Percentiles rank a stretch among this genome's conserved stretches.
These are phyloP conservation scores for Oryza rufipogon DNA, from an alignment of 176 grass and related monocot genomes.

Conservation along the genomic window DNA sequence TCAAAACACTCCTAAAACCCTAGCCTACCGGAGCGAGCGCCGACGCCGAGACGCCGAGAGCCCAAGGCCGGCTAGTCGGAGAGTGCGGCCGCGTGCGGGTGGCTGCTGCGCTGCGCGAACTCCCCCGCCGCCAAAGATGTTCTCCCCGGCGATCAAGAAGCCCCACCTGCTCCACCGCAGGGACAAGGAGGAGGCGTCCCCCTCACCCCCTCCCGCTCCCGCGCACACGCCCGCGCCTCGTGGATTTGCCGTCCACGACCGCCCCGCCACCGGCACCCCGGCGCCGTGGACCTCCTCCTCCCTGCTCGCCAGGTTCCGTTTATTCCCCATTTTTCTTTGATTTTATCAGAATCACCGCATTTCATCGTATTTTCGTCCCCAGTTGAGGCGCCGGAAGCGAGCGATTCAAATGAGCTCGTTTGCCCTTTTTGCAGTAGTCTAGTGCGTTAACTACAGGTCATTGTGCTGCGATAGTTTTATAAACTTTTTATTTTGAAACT, in stretches of 20 bases:
- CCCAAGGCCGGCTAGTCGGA: constrained; percentile 40
- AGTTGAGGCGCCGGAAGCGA: constrained; percentile 16
- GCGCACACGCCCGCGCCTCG: constrained; percentile 35
- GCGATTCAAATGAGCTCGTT: not conserved
- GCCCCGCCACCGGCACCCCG: constrained; percentile 81
- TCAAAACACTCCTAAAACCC: constrained; percentile 52
- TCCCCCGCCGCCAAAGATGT: constrained; percentile 55
- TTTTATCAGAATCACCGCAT: constrained; percentile 26
- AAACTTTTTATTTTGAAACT: not conserved
- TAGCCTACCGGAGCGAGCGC: constrained; percentile 36
- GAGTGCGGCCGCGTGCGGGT: not conserved
- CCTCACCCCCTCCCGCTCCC: constrained; percentile 37
- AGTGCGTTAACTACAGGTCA: not conserved
- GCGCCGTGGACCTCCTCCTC: constrained; percentile 80
- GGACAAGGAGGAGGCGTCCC: constrained; percentile 41
- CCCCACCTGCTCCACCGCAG: constrained; percentile 50
- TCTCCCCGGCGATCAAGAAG: constrained; percentile 85
- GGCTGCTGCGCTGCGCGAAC: constrained; percentile 17
- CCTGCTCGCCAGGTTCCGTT: constrained; percentile 71
- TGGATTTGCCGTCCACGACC: constrained; percentile 48
- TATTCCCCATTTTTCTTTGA: not conserved
- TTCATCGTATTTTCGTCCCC: constrained; percentile 11
- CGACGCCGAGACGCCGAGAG: constrained; percentile 10
- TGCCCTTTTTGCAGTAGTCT: not conserved
- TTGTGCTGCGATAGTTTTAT: not conserved